Evolutionary conservation across 75 land plant species (phyloP).

Genomic region (Gnetum montanum): DNA sequence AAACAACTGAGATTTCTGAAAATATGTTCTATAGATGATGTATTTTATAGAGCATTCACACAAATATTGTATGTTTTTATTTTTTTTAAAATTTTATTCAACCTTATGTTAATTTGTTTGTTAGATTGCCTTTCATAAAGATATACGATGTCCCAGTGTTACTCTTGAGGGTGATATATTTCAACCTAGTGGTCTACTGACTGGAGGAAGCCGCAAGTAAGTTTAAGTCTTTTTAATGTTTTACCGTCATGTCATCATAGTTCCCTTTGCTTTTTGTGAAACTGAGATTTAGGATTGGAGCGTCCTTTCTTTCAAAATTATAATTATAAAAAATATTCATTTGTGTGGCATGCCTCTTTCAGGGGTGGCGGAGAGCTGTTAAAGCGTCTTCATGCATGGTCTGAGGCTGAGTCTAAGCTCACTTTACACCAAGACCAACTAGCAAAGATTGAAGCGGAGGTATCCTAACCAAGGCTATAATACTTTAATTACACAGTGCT

Average conservation of each 20-base stretch:
- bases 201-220: conserved; percentile 97
- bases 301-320: too few species aligned
- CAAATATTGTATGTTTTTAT: too few species aligned
- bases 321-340: conserved; percentile 1
- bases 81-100: too few species aligned
- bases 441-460: conserved; percentile 72
- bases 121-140: conserved; percentile 92
- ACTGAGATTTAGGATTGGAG: too few species aligned
- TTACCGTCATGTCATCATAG: neutral
- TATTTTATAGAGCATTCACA: too few species aligned
- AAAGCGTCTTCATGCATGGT: conserved; percentile 67
- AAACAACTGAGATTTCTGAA: too few species aligned
- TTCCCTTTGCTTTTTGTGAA: neutral
- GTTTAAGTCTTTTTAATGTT: conserved; percentile 4
- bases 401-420: conserved; percentile 72
- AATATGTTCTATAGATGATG: too few species aligned
- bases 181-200: conserved; percentile 94
- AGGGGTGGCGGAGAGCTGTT: conserved; percentile 95
- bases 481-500: too few species aligned
- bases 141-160: conserved; percentile 66
- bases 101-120: too few species aligned
- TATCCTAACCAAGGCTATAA: too few species aligned
- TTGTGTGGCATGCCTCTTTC: neutral
- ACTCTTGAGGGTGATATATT: conserved; percentile 97
- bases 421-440: conserved; percentile 50